These are phyloP conservation scores for Tulasnella sp. DNA, from an alignment of 768 basidiomycete genomes.

Conservation along the genomic window DNA sequence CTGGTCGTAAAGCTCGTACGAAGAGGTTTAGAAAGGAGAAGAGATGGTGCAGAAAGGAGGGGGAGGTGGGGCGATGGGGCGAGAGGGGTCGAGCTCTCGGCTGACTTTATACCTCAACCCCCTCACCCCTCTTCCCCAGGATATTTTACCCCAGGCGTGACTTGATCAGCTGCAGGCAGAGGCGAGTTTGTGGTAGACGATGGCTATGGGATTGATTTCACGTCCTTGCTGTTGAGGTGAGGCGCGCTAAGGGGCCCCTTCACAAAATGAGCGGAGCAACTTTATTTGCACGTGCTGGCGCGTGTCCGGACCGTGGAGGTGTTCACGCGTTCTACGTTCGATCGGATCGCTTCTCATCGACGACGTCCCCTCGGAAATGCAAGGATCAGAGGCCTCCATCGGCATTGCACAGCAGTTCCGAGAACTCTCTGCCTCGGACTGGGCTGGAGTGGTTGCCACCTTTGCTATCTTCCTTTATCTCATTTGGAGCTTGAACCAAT, in stretches of 20 bases:
- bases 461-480: background rate
- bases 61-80: background rate
- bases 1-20: background rate
- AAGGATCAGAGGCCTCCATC: background rate
- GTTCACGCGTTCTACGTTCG: background rate
- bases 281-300: constrained; percentile 3
- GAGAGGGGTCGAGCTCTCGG: background rate
- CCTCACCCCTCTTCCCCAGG: too few relatives aligned
- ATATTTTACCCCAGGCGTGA: too few relatives aligned
- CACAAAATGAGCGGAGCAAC: background rate
- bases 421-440: background rate
- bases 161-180: too few relatives aligned
- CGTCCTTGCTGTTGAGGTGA: background rate
- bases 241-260: background rate
- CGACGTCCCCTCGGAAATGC: background rate
- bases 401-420: background rate
- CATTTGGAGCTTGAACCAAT: background rate
- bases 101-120: background rate
- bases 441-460: background rate
- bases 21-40: background rate
- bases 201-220: too few relatives aligned
- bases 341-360: background rate
- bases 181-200: too few relatives aligned
- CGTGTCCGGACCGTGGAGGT: background rate
- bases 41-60: background rate